Base-by-base conservation (phyloP, 805 yeast genomes). In the Starmerella asiatica region DNA sequence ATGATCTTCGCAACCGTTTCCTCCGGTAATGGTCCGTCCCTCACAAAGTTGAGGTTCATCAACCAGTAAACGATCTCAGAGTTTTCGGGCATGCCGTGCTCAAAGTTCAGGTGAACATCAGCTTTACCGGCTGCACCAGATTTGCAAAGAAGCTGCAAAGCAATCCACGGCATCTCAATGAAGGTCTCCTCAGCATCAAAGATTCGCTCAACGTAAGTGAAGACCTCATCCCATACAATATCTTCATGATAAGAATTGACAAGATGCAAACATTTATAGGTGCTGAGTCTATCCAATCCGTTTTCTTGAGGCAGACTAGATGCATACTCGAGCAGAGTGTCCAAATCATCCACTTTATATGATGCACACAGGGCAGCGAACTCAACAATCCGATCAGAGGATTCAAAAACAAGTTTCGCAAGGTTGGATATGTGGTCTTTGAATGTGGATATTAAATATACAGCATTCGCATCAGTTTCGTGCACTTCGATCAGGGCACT, bases 301-400 rank as follows among this genome's bases (percentile, higher is more conserved):
- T 16, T 32, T n/a, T 34, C 28, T 14, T 33, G 26, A 23, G 44
- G 39, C 9, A 42, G 15, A 15, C 21, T 30, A 3, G 21, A 3
- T 5, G 37, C 46, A n/a, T 19, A 33, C 3, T 34, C 36, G 7
- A 44, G 24, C 19, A 42, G 20, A 5, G 29, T 23, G n/a, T 30
- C 18, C 15, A 39, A 2, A 15, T 15, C 33, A 2, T 29, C 28
- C 3, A 14, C 3, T 12, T 26, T 16, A n/a, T 26, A 11, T 2
- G 30, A 14, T 11, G 43, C 32, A 11, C 31, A 20, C n/a, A 42
- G 17, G 3, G 47, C 45, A 3, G 45, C 39, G 23, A 7, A 34
- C 20, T 39, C 39, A 5, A 39, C 42, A 2, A n/a, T 4, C 3
- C 21, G 28, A 15, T 29, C 29, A 21, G 31, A 32, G 21, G 24